phyloP scores from a whole-genome alignment of 169 alveolate species.

The Eimeria zaria region DNA sequence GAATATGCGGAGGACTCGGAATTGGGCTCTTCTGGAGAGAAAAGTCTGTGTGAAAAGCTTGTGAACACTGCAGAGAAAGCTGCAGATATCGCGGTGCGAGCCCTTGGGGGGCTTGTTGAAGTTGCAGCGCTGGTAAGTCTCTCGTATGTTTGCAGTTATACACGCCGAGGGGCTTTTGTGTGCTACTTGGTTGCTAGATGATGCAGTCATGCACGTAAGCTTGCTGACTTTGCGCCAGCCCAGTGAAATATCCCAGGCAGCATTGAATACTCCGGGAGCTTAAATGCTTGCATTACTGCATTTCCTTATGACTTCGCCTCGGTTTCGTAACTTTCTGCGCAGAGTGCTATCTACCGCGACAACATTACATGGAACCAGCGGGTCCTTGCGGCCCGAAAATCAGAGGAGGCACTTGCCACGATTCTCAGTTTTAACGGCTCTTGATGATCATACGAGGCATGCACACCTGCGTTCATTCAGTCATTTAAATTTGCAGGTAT shows the following conservation, averaged over 20 bases:
- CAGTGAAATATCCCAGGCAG: neutral
- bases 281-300: neutral
- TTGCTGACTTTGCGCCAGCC: neutral
- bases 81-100: conserved; percentile 67
- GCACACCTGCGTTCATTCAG: neutral
- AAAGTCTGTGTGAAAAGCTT: neutral
- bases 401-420: neutral
- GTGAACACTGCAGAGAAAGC: conserved; percentile 53
- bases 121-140: conserved; percentile 60
- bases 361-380: conserved; percentile 29
- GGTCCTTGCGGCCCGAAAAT: neutral
- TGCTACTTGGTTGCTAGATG: neutral
- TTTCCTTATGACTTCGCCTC: neutral
- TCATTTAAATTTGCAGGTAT: neutral
- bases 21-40: neutral
- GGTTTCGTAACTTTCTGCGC: neutral
- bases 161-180: neutral
- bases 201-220: neutral
- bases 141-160: neutral
- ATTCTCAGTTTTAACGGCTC: neutral
- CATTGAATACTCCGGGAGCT: neutral
- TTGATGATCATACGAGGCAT: neutral
- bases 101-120: conserved; percentile 47
- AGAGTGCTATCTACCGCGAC: conserved; percentile 49
- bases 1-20: conserved; percentile 19